phyloP scores from a whole-genome alignment of 805 yeast species.

The Kodamaea nitidulidarum region DNA sequence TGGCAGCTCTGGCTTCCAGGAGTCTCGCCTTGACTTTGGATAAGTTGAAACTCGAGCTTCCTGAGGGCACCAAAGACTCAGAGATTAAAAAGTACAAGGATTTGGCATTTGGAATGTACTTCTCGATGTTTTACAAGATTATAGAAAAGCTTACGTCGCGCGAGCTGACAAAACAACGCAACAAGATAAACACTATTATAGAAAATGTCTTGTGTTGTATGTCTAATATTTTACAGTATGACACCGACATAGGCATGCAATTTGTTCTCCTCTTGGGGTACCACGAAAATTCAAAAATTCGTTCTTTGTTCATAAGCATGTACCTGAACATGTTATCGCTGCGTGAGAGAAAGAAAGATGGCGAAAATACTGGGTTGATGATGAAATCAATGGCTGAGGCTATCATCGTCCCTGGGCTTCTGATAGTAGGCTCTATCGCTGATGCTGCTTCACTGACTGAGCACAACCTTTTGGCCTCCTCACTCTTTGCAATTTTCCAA shows the following conservation, averaged over 20 bases:
- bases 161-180: constrained; percentile 32
- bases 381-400: constrained; percentile 28
- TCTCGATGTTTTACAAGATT: constrained; percentile 54
- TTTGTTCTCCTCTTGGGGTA: constrained; percentile 77
- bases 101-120: constrained; percentile 65
- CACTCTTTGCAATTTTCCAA: constrained; percentile 54
- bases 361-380: constrained; percentile 25
- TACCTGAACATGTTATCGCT: constrained; percentile 55
- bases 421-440: constrained; percentile 49
- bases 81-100: constrained; percentile 54
- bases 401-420: constrained; percentile 21
- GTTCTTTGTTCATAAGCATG: constrained; percentile 72
- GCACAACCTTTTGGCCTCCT: constrained; percentile 65
- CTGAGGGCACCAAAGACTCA: constrained; percentile 49
- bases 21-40: constrained; percentile 54
- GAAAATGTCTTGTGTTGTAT: constrained; percentile 63
- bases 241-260: constrained; percentile 72
- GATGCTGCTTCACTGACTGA: constrained; percentile 63
- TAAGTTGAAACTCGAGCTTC: constrained; percentile 55
- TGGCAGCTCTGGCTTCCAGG: constrained; percentile 61
- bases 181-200: constrained; percentile 53
- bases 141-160: constrained; percentile 41
- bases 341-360: constrained; percentile 14
- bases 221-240: constrained; percentile 65
- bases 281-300: constrained; percentile 58